phyloP scores from a whole-genome alignment of 2,329 filamentous ascomycete species.

The Fusarium torreyae region DNA sequence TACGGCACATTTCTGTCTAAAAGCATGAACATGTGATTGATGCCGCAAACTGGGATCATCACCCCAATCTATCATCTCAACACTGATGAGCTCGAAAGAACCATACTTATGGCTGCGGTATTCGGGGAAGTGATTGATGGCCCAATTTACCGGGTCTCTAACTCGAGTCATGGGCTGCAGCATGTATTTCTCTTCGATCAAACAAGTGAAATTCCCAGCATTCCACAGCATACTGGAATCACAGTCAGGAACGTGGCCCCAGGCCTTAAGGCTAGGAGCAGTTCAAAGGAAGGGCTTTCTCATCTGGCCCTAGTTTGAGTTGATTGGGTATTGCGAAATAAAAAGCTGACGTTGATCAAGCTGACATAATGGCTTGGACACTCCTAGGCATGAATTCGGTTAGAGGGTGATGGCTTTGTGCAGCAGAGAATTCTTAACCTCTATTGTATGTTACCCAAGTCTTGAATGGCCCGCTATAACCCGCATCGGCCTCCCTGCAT shows the following conservation, averaged over 20 bases:
- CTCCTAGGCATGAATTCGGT: constrained; percentile 4
- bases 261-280: constrained; percentile 4
- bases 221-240: constrained; percentile 42
- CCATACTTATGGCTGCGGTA: constrained; percentile 4
- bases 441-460: constrained; percentile 9
- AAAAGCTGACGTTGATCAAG: neutral
- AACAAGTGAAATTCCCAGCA: constrained; percentile 43
- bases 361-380: constrained; percentile 14
- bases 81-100: neutral
- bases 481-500: constrained; percentile 45
- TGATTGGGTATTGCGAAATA: constrained; percentile 6
- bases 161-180: constrained; percentile 32
- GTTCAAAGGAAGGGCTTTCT: constrained; percentile 9
- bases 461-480: constrained; percentile 24
- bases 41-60: neutral
- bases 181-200: constrained; percentile 26
- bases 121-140: constrained; percentile 11
- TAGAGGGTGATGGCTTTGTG: neutral
- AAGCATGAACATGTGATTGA: neutral
- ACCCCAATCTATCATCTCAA: neutral
- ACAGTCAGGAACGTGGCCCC: constrained; percentile 39
- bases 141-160: constrained; percentile 39
- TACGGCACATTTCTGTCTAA: neutral
- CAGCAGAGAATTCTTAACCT: constrained; percentile 17
- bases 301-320: constrained; percentile 1